Base-by-base conservation (phyloP, 2,329 filamentous ascomycete species). In the Talaromyces sp. region DNA sequence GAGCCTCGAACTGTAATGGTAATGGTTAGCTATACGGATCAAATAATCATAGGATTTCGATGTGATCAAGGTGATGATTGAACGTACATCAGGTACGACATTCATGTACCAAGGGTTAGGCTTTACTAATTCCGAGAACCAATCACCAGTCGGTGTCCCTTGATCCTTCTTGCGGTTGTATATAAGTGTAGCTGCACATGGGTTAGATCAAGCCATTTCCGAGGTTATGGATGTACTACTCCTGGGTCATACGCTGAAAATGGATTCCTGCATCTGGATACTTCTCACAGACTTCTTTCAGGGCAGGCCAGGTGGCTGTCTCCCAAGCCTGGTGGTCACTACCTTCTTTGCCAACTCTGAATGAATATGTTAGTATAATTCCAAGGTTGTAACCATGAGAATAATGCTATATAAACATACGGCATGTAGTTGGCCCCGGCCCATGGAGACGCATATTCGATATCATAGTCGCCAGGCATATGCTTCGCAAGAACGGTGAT, bases 381-480 rank as follows among this genome's bases (percentile, higher is more conserved):
- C n/a, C n/a, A n/a, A n/a, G 16, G 4, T 1, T 3, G n/a, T 6
- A 19, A 24, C 22, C 42, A 10, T 48, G 54, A n/a, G 44, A 35
- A 29, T 41, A 43, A 11, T 14, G 6, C 7, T 39, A 9, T 7
- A 17, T 17, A 10, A n/a, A 43, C 86, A 56, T 65, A 89, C 86
- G 88, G 90, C 54, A 88, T 71, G 65, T 86, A 86, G 67, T 94
- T 93, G 56, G 90, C 91, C 13, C 91, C 91, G 3, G 91, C 91
- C 88, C 90, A 95, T 1, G 90, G 91, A 5, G 90, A 95, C 0
- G 90, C 87, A 70, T 96, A 97, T 77, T 95, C 88, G 61, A 92
- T 87, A 61, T 93, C 89, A 72, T 93, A 94, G 76, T 97, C 92
- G 32, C 92, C 92, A 0, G 92, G 92, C 88, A 96, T 94, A 69